phyloP scores from a whole-genome alignment of 2,329 filamentous ascomycete genomes.

The Fusarium nurragi region DNA sequence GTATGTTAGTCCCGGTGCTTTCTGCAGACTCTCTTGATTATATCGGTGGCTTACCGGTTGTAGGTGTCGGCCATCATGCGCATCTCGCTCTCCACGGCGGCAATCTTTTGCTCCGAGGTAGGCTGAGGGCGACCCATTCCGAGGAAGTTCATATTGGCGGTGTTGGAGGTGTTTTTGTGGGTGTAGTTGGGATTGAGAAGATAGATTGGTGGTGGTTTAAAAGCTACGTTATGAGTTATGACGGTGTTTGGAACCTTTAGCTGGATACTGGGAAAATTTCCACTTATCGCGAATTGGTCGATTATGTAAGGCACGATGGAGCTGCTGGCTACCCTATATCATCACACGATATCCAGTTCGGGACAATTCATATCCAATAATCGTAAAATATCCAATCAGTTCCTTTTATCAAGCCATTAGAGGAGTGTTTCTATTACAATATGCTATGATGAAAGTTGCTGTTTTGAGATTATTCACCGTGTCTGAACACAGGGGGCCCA shows the following conservation, averaged over 20 bases:
- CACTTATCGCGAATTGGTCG: constrained; percentile 33
- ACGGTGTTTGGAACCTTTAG: constrained; percentile 12
- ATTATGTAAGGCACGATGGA: constrained; percentile 40
- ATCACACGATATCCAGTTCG: accelerated
- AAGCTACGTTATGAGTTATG: constrained; percentile 28
- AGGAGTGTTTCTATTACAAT: no score
- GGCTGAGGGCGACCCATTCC: constrained; percentile 76
- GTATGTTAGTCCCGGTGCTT: not conserved
- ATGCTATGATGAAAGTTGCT: no score
- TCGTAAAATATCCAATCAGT: no score
- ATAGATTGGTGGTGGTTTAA: constrained; percentile 5
- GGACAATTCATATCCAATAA: not conserved
- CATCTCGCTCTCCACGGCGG: constrained; percentile 94
- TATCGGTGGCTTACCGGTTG: constrained; percentile 76
- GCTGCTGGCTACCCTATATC: constrained; percentile 32
- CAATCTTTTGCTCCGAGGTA: constrained; percentile 96
- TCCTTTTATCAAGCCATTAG: not conserved
- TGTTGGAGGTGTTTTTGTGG: constrained; percentile 7
- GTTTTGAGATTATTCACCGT: no score
- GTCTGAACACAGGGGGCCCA: no score
- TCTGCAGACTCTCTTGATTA: not conserved
- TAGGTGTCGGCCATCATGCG: constrained; percentile 99
- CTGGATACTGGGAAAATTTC: constrained; percentile 40
- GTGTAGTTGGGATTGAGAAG: not conserved
- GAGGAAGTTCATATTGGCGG: constrained; percentile 56